phyloP scores from a whole-genome alignment of 2,329 filamentous ascomycete species.

The Alternaria brassicae region DNA sequence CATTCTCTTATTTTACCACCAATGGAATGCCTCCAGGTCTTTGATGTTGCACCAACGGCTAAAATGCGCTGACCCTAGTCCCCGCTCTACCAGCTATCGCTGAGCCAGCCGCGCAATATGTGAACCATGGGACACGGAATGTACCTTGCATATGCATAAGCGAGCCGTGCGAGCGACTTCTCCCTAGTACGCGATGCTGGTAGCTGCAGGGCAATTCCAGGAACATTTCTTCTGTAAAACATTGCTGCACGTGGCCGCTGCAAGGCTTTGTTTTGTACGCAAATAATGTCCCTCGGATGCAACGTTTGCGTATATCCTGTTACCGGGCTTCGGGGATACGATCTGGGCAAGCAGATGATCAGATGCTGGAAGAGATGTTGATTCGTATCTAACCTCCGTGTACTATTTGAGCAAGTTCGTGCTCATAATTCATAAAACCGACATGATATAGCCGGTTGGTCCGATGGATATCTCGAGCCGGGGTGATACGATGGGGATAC shows the following conservation, averaged over 20 bases:
- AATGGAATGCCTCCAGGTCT: not conserved
- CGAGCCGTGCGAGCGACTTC: slow-evolving; percentile 1
- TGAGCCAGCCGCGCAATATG: not conserved
- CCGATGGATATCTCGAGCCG: not conserved
- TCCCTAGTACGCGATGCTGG: not conserved
- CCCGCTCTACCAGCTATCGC: slow-evolving; percentile 2
- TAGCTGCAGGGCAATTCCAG: slow-evolving; percentile 1
- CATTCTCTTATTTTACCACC: not conserved
- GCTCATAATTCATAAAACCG: not conserved
- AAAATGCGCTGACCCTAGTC: not conserved
- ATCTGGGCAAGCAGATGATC: not conserved
- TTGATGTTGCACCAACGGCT: not conserved
- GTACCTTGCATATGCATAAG: slow-evolving; percentile 23
- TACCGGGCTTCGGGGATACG: slow-evolving; percentile 6
- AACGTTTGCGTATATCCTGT: not conserved
- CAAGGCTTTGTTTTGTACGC: not conserved
- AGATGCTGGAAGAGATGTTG: not conserved
- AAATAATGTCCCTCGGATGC: not conserved
- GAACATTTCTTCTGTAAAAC: not conserved
- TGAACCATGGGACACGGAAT: not conserved
- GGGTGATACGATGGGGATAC: not conserved
- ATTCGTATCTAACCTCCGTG: not conserved
- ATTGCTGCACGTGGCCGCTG: slow-evolving; percentile 1
- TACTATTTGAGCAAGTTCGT: not conserved
- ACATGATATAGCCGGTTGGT: not conserved